phyloP scores from a whole-genome alignment of 441 rosid species.

The Corymbia citriodora region DNA sequence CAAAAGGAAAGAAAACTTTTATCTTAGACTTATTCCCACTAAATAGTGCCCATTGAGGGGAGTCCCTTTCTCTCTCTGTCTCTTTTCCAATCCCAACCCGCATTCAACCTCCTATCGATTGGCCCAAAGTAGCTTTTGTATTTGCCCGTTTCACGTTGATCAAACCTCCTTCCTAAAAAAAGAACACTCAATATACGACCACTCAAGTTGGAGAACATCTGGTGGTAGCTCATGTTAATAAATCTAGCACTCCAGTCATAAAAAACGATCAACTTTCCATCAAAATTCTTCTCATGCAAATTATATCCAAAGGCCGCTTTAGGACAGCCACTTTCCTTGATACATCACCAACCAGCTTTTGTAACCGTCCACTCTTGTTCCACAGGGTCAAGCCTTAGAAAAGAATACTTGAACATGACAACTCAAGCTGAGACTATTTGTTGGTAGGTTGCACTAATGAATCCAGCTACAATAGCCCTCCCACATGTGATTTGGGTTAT shows the following conservation, averaged over 20 bases:
- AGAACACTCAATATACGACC: not conserved
- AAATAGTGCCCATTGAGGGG: no score
- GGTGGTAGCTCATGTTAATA: not conserved
- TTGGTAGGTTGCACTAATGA: no score
- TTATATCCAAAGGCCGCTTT: not conserved
- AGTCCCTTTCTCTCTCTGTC: no score
- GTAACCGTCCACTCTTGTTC: not conserved
- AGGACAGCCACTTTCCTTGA: not conserved
- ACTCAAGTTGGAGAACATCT: not conserved
- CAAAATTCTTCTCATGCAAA: not conserved
- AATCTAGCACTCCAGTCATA: not conserved
- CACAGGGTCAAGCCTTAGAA: not conserved
- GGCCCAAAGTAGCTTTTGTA: not conserved
- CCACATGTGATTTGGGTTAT: no score
- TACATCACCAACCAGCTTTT: not conserved
- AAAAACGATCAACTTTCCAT: not conserved
- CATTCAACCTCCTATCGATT: no score
- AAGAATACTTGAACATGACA: no score
- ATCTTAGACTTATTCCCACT: no score
- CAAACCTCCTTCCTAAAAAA: not conserved
- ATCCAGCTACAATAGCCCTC: no score
- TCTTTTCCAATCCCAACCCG: no score
- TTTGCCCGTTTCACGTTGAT: not conserved
- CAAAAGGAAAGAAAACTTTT: no score
- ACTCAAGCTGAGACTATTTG: no score